These are phyloP conservation scores for Fraxinus anomala DNA, from an alignment of 257 asterid genomes.

Conservation along the genomic window DNA sequence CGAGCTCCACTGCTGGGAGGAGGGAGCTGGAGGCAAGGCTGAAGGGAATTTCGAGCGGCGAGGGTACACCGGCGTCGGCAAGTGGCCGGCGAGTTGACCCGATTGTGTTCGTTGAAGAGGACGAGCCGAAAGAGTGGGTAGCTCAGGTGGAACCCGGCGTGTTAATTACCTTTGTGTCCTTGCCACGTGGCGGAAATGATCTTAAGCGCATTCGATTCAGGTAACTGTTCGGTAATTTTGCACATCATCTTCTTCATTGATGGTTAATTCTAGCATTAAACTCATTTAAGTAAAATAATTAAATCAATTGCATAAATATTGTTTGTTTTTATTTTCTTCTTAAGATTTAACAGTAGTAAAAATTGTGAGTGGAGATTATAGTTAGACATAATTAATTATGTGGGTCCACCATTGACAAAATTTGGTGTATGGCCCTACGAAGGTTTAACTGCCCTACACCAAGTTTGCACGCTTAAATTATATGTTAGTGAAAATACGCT, in stretches of 20 bases:
- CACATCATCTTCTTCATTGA: background rate
- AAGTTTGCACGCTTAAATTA: background rate
- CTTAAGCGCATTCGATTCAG: constrained; percentile 94
- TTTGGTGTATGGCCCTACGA: background rate
- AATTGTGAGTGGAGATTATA: background rate
- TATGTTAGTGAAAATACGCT: background rate
- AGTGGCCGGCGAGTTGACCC: constrained; percentile 75
- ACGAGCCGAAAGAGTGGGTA: constrained; percentile 96
- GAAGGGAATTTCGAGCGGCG: constrained; percentile 91
- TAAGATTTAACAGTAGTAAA: too few relatives aligned
- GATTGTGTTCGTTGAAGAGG: constrained; percentile 84
- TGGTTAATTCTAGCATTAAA: too few relatives aligned
- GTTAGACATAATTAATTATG: constrained; percentile 2
- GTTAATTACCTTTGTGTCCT: constrained; percentile 80
- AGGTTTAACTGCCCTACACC: background rate
- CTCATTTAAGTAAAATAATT: too few relatives aligned
- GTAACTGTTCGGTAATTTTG: constrained; percentile 42
- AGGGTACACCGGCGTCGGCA: constrained; percentile 85
- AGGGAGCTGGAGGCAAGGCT: constrained; percentile 87
- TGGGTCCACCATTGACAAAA: background rate
- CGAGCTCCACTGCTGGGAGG: constrained; percentile 68
- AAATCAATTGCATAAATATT: background rate
- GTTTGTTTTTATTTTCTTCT: too few relatives aligned
- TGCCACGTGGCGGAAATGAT: constrained; percentile 94
- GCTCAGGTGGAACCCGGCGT: constrained; percentile 98